phyloP scores from a whole-genome alignment of 768 basidiomycete species.

The Termitomyces sp. region DNA sequence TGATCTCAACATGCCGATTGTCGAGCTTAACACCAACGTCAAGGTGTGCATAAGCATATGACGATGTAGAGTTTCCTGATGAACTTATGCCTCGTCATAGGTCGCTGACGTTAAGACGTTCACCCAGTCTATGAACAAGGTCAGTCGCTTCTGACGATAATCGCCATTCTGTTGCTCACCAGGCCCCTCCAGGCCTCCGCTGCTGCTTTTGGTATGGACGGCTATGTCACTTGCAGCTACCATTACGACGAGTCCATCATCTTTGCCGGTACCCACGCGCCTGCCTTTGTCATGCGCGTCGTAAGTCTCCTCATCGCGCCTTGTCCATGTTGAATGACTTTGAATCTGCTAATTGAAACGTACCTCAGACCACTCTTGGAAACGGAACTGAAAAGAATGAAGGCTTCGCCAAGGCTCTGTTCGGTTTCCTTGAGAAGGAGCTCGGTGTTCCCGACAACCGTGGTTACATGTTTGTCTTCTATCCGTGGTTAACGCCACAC shows the following conservation, averaged over 20 bases:
- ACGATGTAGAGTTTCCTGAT: background rate
- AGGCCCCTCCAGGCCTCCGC: background rate
- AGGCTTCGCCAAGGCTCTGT: no score
- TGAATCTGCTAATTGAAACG: no score
- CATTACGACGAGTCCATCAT: conserved; percentile 1
- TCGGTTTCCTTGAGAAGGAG: no score
- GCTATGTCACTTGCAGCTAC: conserved; percentile 5
- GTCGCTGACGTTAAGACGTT: conserved; percentile 2
- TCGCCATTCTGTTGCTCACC: background rate
- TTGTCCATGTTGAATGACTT: no score
- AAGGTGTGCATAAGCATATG: background rate
- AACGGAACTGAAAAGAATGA: no score
- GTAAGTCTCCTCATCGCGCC: no score
- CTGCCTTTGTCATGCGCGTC: conserved; percentile 4
- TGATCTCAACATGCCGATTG: background rate
- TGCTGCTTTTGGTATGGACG: conserved; percentile 4
- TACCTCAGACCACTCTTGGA: no score
- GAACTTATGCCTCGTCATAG: background rate
- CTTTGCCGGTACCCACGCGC: conserved; percentile 1
- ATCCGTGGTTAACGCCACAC: no score
- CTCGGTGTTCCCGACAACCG: no score
- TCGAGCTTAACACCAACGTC: conserved; percentile 4
- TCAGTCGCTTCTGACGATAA: background rate
- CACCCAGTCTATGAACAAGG: background rate
- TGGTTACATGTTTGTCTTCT: no score